Percentiles rank a stretch among this genome's conserved stretches.
Evolutionary conservation across 1,139 yeast species (phyloP).

Genomic region (Scheffersomyces illinoinensis): DNA sequence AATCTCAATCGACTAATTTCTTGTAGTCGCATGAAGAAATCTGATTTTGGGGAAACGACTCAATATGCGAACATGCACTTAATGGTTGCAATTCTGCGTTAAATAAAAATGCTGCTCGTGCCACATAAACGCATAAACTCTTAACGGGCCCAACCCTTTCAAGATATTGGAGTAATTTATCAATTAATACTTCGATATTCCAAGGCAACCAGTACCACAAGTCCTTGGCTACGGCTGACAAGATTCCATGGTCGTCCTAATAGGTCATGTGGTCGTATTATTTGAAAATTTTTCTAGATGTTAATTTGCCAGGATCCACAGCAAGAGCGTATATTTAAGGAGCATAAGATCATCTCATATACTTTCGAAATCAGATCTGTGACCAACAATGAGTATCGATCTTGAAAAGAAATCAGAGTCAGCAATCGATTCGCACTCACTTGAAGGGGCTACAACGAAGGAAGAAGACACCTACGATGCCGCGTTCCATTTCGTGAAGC

Average conservation of each 20-base stretch:
- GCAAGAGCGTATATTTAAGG: neutral
- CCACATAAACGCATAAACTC: neutral
- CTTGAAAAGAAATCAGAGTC: neutral
- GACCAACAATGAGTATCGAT: neutral
- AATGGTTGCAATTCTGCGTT: neutral
- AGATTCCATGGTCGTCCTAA: neutral
- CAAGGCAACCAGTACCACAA: neutral
- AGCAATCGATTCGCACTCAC: neutral
- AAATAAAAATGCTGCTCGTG: neutral
- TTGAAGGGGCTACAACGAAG: neutral
- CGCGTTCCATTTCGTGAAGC: constrained; percentile 7
- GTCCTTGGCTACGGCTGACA: neutral
- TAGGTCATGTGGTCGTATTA: neutral
- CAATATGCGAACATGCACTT: neutral
- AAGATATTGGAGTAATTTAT: neutral
- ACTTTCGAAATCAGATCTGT: neutral
- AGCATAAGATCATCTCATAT: neutral
- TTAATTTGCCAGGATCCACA: neutral
- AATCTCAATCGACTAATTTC: neutral
- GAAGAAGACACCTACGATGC: constrained; percentile 6
- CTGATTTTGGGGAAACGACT: neutral
- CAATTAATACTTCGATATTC: neutral
- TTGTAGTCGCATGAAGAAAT: neutral
- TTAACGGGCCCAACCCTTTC: neutral
- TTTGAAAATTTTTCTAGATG: neutral